Conservation (phyloP, 305 asterid species). For the Fraxinus latifolia region DNA sequence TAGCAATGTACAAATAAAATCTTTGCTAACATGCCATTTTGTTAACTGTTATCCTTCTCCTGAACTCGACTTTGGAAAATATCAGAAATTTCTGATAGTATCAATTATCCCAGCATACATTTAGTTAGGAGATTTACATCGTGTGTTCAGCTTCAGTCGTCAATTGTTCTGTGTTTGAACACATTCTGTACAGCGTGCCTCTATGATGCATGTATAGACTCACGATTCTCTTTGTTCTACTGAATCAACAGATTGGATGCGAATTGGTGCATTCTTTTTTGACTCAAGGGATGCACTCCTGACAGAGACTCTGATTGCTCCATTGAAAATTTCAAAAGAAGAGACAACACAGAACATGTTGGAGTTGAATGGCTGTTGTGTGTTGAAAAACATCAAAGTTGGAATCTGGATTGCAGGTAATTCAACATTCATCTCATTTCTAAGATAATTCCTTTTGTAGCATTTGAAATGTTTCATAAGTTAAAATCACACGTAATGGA, state of each 20-base stretch:
- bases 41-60: not conserved
- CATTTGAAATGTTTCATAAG: not conserved
- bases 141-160: not conserved
- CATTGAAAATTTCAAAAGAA: constrained; percentile 38
- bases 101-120: not conserved
- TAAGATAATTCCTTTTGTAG: not conserved
- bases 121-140: constrained; percentile 11
- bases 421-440: not conserved
- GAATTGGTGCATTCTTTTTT: constrained; percentile 76
- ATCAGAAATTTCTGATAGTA: not conserved
- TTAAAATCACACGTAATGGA: constrained; percentile 21
- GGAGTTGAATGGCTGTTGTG: constrained; percentile 50
- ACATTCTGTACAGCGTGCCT: not conserved
- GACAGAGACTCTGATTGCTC: constrained; percentile 50
- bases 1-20: not conserved
- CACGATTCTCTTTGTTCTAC: constrained; percentile 18
- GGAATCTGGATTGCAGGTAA: constrained; percentile 99
- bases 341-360: constrained; percentile 41
- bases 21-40: not conserved
- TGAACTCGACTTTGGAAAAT: not conserved
- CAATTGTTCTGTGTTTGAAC: constrained; percentile 19
- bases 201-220: constrained; percentile 8
- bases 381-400: constrained; percentile 57
- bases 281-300: constrained; percentile 64
- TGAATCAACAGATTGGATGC: constrained; percentile 70